A percentile compares a stretch with the other conserved stretches of the same genome.
These are phyloP conservation scores for Penicillium sp. DNA, from an alignment of 2,329 filamentous ascomycete species.

Conservation along the genomic window DNA sequence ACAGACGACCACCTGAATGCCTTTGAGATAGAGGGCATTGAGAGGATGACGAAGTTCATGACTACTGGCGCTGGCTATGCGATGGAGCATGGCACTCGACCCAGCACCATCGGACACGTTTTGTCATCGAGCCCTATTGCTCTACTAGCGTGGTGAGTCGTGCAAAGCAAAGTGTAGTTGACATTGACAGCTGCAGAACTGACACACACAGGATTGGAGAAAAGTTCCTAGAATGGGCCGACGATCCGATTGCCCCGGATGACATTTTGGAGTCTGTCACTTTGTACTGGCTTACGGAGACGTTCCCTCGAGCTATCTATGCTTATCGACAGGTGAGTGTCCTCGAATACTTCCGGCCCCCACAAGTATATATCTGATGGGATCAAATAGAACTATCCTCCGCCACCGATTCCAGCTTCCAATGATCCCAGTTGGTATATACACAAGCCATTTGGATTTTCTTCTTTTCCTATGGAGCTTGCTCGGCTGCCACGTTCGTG, in stretches of 20 bases:
- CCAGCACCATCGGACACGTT: constrained; percentile 35
- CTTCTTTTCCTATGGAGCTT: constrained; percentile 45
- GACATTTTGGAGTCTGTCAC: constrained; percentile 34
- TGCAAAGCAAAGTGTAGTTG: not conserved
- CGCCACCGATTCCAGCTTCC: constrained; percentile 12
- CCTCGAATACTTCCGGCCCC: not conserved
- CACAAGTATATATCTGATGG: not conserved
- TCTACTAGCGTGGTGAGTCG: constrained; percentile 30
- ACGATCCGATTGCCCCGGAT: constrained; percentile 28
- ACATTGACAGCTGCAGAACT: not conserved
- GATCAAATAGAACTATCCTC: constrained; percentile 11
- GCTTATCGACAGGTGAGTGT: constrained; percentile 28
- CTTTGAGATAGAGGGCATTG: constrained; percentile 30
- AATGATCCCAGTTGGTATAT: constrained; percentile 31
- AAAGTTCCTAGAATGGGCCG: constrained; percentile 38
- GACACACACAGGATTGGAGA: constrained; percentile 35
- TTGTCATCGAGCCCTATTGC: constrained; percentile 31
- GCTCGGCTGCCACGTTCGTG: constrained; percentile 37
- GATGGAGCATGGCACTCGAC: constrained; percentile 29
- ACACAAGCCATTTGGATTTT: constrained; percentile 48
- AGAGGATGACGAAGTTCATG: constrained; percentile 18
- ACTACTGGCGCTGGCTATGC: constrained; percentile 24
- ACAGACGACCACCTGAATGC: constrained; percentile 20
- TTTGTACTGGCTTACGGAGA: constrained; percentile 41
- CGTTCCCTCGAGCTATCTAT: constrained; percentile 34